A percentile compares a stretch with the other conserved stretches of the same genome.
These are phyloP conservation scores for Protostelium mycophagum DNA, from an alignment of 78 protist genomes.

Conservation along the genomic window DNA sequence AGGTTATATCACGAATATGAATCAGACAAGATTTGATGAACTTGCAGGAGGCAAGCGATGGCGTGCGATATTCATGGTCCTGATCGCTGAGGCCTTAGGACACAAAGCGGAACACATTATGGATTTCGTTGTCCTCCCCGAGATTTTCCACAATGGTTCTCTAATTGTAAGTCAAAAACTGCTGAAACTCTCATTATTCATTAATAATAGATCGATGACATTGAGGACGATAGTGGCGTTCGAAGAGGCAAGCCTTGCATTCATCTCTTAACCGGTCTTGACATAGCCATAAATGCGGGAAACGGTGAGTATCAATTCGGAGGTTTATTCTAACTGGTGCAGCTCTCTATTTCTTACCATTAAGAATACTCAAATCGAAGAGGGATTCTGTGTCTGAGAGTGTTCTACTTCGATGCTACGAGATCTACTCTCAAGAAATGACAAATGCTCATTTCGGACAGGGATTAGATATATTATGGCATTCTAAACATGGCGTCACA, in stretches of 20 bases:
- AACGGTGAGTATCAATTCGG: slow-evolving; percentile 1
- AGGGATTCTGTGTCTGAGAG: not conserved
- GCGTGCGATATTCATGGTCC: not conserved
- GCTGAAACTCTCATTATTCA: too few relatives aligned
- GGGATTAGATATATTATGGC: not conserved
- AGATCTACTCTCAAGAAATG: slow-evolving; percentile 5
- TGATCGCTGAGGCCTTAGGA: not conserved
- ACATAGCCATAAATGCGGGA: slow-evolving; percentile 10
- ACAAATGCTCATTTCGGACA: slow-evolving; percentile 1
- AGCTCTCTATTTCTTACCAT: slow-evolving; percentile 2
- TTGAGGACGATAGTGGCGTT: not conserved
- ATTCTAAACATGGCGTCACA: not conserved
- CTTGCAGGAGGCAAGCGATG: slow-evolving; percentile 7
- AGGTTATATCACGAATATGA: not conserved
- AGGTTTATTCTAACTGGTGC: not conserved
- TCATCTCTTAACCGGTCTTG: not conserved
- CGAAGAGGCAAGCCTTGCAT: slow-evolving; percentile 9
- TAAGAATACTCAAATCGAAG: not conserved
- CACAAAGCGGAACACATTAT: not conserved
- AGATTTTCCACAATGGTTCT: slow-evolving; percentile 4
- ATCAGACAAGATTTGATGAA: not conserved
- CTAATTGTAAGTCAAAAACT: not conserved
- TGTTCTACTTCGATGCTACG: not conserved
- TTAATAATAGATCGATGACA: not conserved
- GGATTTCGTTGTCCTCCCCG: not conserved